phyloP scores from a whole-genome alignment of 2,329 filamentous ascomycete genomes.

The Pseudohalonectria lignicola region DNA sequence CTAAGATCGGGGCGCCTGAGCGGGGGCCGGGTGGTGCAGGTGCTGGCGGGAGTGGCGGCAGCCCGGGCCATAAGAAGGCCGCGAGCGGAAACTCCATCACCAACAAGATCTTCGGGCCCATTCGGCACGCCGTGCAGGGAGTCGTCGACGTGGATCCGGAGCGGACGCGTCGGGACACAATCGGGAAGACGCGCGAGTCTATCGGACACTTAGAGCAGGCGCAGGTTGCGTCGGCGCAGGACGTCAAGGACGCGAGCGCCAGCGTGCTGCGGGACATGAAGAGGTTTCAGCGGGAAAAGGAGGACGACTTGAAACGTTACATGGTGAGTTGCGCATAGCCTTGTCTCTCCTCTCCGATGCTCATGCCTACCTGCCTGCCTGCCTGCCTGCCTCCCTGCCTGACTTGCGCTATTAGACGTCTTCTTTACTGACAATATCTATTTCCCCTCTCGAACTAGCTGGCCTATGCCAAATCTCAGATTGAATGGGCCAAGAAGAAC shows the following conservation, averaged over 20 bases:
- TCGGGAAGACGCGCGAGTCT: constrained; percentile 89
- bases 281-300: constrained; percentile 90
- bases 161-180: constrained; percentile 79
- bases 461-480: constrained; percentile 82
- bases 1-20: constrained; percentile 60
- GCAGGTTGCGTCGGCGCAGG: constrained; percentile 74
- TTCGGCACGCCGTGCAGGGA: constrained; percentile 91
- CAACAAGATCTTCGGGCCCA: constrained; percentile 85
- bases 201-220: constrained; percentile 83
- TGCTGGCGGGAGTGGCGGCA: constrained; percentile 12
- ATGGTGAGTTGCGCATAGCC: constrained; percentile 61
- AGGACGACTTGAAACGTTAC: constrained; percentile 84
- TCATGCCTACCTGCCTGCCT: too few relatives aligned
- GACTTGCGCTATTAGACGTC: too few relatives aligned
- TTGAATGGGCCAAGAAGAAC: constrained; percentile 89
- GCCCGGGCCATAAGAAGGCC: constrained; percentile 61
- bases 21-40: constrained; percentile 26
- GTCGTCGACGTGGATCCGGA: constrained; percentile 96
- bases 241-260: constrained; percentile 84
- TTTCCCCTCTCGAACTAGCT: constrained; percentile 42
- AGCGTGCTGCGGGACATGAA: constrained; percentile 85
- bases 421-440: too few relatives aligned
- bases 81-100: constrained; percentile 86
- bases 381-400: too few relatives aligned
- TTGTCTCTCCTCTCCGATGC: too few relatives aligned